Evolutionary conservation across 352 stramenopile species (phyloP).

Genomic region (Phytopythium litorale): DNA sequence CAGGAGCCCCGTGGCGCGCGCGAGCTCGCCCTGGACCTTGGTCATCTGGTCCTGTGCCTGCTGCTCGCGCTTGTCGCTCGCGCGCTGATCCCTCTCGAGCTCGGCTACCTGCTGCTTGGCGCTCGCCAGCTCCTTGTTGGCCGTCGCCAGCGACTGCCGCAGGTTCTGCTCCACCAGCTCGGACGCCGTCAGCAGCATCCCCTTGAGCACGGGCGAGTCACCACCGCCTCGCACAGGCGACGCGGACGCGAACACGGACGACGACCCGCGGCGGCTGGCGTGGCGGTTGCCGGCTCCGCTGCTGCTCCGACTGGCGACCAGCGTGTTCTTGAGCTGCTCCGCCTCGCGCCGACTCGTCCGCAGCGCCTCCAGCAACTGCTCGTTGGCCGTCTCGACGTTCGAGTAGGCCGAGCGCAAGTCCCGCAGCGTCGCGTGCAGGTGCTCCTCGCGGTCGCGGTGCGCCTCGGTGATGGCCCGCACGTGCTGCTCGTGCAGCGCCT

Average conservation of each 20-base stretch:
- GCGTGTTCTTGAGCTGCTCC: slow-evolving; percentile 49
- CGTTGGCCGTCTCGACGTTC: slow-evolving; percentile 46
- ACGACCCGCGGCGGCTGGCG: slow-evolving; percentile 10
- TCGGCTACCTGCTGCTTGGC: slow-evolving; percentile 42
- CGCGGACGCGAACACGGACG: background rate
- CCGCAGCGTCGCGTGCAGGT: slow-evolving; percentile 39
- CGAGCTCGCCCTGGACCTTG: slow-evolving; percentile 36
- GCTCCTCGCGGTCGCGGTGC: slow-evolving; percentile 34
- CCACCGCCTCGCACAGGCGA: slow-evolving; percentile 1
- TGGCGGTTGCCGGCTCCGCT: background rate
- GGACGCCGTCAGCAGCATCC: slow-evolving; percentile 1
- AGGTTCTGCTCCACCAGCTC: slow-evolving; percentile 34
- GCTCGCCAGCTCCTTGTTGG: slow-evolving; percentile 28
- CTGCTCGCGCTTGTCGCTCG: slow-evolving; percentile 21
- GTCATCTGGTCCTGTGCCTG: slow-evolving; percentile 24
- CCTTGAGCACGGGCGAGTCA: slow-evolving; percentile 1
- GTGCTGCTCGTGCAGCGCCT: slow-evolving; percentile 38
- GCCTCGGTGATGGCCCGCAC: slow-evolving; percentile 39
- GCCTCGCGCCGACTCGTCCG: slow-evolving; percentile 33
- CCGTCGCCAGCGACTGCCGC: slow-evolving; percentile 35
- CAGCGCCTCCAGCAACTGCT: slow-evolving; percentile 49
- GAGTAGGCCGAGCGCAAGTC: slow-evolving; percentile 47
- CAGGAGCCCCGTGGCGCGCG: slow-evolving; percentile 39
- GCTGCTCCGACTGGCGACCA: slow-evolving; percentile 12
- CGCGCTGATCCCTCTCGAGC: slow-evolving; percentile 19